Percentiles rank a stretch among this genome's conserved stretches.
Conservation (phyloP, 1,139 yeast species). For the Magnusiomyces fungicola region DNA sequence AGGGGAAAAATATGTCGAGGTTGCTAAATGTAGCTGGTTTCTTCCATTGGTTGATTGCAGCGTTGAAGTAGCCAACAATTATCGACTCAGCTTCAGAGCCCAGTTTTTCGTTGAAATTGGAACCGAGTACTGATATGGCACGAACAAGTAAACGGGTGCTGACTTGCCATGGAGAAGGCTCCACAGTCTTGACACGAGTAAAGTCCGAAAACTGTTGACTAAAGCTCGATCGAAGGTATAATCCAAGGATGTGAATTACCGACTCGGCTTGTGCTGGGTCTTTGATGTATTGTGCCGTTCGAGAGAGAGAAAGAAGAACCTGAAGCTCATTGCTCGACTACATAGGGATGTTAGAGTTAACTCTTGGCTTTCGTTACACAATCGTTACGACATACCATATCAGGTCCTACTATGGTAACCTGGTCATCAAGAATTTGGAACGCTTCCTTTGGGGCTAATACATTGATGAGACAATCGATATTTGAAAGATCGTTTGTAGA, state of each 20-base stretch:
- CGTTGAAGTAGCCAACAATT: constrained; percentile 31
- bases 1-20: constrained; percentile 35
- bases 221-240: constrained; percentile 55
- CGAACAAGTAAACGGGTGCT: constrained; percentile 35
- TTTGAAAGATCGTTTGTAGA: constrained; percentile 8
- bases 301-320: constrained; percentile 58
- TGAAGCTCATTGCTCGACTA: constrained; percentile 53
- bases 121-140: constrained; percentile 32
- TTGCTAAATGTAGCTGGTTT: constrained; percentile 6
- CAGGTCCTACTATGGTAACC: constrained; percentile 12
- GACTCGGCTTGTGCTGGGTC: constrained; percentile 44
- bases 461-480: constrained; percentile 21
- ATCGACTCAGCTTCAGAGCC: neutral
- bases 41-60: constrained; percentile 3
- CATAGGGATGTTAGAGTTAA: neutral
- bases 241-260: constrained; percentile 46
- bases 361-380: neutral
- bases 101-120: constrained; percentile 34
- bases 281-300: constrained; percentile 41
- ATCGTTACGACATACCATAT: constrained; percentile 22
- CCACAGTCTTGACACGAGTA: constrained; percentile 39
- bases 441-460: constrained; percentile 11
- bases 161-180: constrained; percentile 41
- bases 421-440: constrained; percentile 17
- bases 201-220: constrained; percentile 44